Evolutionary conservation across 768 basidiomycete genomes (phyloP).

Genomic region (Xanthoconium purpureum): DNA sequence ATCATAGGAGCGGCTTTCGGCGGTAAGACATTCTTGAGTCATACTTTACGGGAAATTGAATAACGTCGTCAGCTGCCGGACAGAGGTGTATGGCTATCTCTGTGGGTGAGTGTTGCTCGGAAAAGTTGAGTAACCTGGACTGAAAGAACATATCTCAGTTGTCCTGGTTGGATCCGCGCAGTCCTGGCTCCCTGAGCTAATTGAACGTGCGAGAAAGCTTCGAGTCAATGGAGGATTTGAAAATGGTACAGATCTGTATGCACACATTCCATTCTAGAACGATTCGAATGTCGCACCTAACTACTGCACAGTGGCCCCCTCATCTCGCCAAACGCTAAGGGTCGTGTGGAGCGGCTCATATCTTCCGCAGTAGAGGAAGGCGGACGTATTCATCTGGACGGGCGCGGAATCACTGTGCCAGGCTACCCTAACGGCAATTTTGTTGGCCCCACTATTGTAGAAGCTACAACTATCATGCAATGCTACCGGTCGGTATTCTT

Average conservation of each 20-base stretch:
- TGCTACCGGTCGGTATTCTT: conserved; percentile 72
- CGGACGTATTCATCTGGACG: conserved; percentile 84
- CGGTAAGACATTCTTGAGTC: conserved; percentile 41
- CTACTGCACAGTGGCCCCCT: conserved; percentile 57
- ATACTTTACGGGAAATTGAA: conserved; percentile 20
- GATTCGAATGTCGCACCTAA: neutral
- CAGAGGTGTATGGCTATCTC: conserved; percentile 98
- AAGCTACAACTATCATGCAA: conserved; percentile 78
- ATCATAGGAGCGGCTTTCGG: conserved; percentile 94
- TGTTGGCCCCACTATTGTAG: conserved; percentile 88
- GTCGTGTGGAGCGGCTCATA: conserved; percentile 73
- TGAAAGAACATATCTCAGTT: conserved; percentile 34
- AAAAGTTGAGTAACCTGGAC: neutral
- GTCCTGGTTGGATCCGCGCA: conserved; percentile 78
- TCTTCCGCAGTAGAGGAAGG: conserved; percentile 74
- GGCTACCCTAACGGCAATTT: conserved; percentile 89
- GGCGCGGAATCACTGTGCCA: conserved; percentile 63
- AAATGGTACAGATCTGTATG: conserved; percentile 73
- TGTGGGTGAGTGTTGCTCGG: conserved; percentile 54
- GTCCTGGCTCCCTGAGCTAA: conserved; percentile 82
- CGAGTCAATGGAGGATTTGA: conserved; percentile 92
- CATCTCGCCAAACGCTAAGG: conserved; percentile 80
- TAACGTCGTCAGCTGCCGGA: conserved; percentile 67
- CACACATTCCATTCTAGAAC: neutral
- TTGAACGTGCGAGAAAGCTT: conserved; percentile 75